Percentiles rank a stretch among this genome's conserved stretches.
Conservation (phyloP, 2,329 filamentous ascomycete genomes). For the Lachnellula subtilissima region DNA sequence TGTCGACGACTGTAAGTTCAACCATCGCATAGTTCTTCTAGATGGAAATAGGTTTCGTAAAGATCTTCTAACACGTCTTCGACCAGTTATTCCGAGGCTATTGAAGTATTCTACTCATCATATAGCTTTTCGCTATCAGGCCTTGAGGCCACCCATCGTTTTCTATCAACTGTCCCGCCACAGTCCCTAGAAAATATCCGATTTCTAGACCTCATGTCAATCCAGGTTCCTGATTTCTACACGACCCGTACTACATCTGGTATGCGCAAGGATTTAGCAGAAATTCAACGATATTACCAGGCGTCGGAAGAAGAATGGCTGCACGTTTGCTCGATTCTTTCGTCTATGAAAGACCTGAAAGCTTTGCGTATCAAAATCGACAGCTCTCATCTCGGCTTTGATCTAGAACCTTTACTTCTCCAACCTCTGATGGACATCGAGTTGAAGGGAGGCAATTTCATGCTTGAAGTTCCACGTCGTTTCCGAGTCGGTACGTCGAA, state of each 20-base stretch:
- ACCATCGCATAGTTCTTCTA: not conserved
- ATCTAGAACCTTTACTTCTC: not conserved
- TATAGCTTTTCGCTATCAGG: not conserved
- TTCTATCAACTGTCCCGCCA: not conserved
- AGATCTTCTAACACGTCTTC: not conserved
- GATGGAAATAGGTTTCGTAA: not conserved
- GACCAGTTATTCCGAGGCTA: not conserved
- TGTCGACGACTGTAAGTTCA: not conserved
- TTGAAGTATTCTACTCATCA: not conserved
- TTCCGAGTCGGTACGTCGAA: not conserved
- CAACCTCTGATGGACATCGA: not conserved
- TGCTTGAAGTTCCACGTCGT: not conserved
- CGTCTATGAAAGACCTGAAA: not conserved
- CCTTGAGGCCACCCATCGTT: not conserved
- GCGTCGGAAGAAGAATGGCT: not conserved
- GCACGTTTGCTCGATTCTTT: not conserved
- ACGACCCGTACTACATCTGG: not conserved
- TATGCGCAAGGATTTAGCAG: not conserved
- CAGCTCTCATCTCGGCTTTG: not conserved
- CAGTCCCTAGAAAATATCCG: not conserved
- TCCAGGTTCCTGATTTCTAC: not conserved
- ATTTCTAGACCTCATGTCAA: not conserved
- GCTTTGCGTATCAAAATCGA: not conserved
- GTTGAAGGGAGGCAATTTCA: not conserved
- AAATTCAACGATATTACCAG: not conserved